Evolutionary conservation across 2,329 filamentous ascomycete species (phyloP), one percentile per base, ranked within the genome.

Genomic region (Sporothrix variecibatus): DNA sequence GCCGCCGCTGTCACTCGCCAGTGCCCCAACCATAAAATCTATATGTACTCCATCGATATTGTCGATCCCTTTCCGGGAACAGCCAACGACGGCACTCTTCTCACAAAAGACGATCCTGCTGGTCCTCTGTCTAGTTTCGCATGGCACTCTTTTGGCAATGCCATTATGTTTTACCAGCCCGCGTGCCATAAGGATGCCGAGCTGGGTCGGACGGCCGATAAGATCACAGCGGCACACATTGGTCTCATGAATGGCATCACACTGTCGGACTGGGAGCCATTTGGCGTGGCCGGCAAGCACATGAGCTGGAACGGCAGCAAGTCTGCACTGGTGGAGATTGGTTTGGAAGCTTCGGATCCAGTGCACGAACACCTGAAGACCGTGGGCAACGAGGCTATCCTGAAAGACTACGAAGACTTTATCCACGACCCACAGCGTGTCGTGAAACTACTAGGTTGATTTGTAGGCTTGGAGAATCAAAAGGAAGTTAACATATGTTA

Each of bases 81-180:
- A 11, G 51, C 17, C n/a, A 40, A 46, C 12, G 69, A 72, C 34
- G 73, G 73, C 38, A 26, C 62, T 3, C 31, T 23, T 6, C 62
- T 67, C 38, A 46, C 20, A 28, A 28, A 28, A 11, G 12, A 26
- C 62, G 62, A 38, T 34, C 4, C 1, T 4, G 5, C 62, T 2
- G 72, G 72, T 6, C 69, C 73, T 20, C 53, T 74, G 28, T 64
- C 51, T 0, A 53, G 70, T n/a, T 74, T 74, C 26, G 70, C 73
- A 3, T 74, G 73, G 73, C 73, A 74, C 73, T 72, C 73, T 20
- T 72, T 74, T 53, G 73, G 73, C 69, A 74, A 74, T 53, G 46
- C 69, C 20, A 53, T 74, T 6, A 17, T 74, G 17, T 74, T 74
- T 6, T 46, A 72, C 73, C 73, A 74, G 70, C 73, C 73, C 20